A percentile compares a stretch with the other conserved stretches of the same genome.
These are phyloP conservation scores for Diaporthe australafricana DNA, from an alignment of 2,329 filamentous ascomycete genomes.

Conservation along the genomic window DNA sequence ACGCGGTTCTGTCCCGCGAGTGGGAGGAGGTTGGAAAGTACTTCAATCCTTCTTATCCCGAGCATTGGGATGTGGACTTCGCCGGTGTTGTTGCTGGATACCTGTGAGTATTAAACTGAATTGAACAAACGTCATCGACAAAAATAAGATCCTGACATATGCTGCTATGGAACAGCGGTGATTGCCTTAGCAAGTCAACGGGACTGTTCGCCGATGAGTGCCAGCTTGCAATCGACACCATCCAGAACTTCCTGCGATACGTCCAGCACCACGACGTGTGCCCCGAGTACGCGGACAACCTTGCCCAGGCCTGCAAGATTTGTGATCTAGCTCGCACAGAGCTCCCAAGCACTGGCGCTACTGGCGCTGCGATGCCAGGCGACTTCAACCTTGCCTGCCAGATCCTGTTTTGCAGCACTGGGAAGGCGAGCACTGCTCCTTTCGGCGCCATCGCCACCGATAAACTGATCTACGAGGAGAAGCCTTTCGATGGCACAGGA, in stretches of 20 bases:
- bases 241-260: constrained; percentile 91
- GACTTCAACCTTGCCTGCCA: constrained; percentile 83
- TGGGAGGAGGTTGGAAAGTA: constrained; percentile 53
- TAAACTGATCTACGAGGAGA: constrained; percentile 35
- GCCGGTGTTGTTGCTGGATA: constrained; percentile 81
- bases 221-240: constrained; percentile 71
- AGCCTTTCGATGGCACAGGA: constrained; percentile 43
- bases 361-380: constrained; percentile 73
- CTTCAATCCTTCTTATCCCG: constrained; percentile 60
- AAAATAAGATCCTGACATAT: neutral
- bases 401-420: constrained; percentile 67
- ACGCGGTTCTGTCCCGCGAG: constrained; percentile 66
- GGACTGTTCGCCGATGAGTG: constrained; percentile 67
- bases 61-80: constrained; percentile 86
- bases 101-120: constrained; percentile 65
- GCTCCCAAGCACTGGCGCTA: constrained; percentile 67
- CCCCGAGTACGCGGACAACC: constrained; percentile 78
- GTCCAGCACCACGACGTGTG: constrained; percentile 87
- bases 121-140: neutral
- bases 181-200: constrained; percentile 66
- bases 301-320: constrained; percentile 73
- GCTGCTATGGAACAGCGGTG: constrained; percentile 54
- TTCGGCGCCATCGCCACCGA: neutral
- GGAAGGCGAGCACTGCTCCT: neutral
- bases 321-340: constrained; percentile 77